A percentile compares a stretch with the other conserved stretches of the same genome.
phyloP scores from a whole-genome alignment of 2,329 filamentous ascomycete species.

The Xylariaceae sp. region DNA sequence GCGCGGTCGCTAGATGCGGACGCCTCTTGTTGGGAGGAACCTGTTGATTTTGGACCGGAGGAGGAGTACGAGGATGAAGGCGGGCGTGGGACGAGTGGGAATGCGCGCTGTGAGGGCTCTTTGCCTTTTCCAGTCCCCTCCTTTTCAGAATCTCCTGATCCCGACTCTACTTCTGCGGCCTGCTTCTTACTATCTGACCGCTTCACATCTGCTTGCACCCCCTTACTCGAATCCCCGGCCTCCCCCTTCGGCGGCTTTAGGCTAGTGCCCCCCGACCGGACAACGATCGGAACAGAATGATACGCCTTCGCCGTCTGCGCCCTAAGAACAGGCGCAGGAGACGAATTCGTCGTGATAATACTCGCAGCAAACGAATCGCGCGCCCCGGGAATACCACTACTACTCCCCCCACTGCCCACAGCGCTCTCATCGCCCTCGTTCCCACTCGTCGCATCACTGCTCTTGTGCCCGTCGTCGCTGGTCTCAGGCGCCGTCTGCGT shows the following conservation, averaged over 20 bases:
- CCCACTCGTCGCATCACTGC: conserved; percentile 8
- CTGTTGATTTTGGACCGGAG: conserved; percentile 6
- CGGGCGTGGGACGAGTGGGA: conserved; percentile 3
- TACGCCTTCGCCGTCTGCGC: conserved; percentile 32
- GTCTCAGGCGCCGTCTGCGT: background rate
- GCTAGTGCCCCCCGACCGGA: conserved; percentile 16
- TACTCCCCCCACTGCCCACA: conserved; percentile 1
- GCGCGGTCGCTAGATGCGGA: conserved; percentile 4
- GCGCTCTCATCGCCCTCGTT: conserved; percentile 1
- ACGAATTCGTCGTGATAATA: conserved; percentile 31
- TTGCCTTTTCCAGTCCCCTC: conserved; percentile 7
- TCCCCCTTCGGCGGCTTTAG: conserved; percentile 17
- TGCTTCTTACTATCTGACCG: conserved; percentile 16
- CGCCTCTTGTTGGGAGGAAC: conserved; percentile 8
- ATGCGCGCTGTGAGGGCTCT: conserved; percentile 13
- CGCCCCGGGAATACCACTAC: background rate
- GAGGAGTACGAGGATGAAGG: conserved; percentile 18
- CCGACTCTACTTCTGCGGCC: no score
- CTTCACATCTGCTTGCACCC: conserved; percentile 1
- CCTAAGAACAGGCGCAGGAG: conserved; percentile 32
- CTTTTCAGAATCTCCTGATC: background rate
- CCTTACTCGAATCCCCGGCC: conserved; percentile 11
- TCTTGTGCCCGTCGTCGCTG: background rate
- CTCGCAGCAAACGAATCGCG: conserved; percentile 32
- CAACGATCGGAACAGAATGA: conserved; percentile 28